A percentile compares a stretch with the other conserved stretches of the same genome.
Evolutionary conservation across 139 green algal genomes (phyloP).

Genomic region (Pleodorina starrii): DNA sequence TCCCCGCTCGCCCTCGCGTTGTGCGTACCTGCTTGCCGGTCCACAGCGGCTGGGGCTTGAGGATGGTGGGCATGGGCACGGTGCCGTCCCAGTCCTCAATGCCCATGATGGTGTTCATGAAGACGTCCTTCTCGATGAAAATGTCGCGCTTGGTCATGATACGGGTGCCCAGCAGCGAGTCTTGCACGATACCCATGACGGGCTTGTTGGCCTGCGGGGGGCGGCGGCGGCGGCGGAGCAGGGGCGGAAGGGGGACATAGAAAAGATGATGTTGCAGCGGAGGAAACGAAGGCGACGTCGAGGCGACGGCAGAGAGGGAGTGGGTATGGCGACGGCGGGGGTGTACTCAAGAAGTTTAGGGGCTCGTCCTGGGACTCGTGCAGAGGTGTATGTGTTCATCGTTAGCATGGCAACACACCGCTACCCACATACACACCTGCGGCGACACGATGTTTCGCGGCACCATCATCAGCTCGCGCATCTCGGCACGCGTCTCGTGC

Average conservation of each 20-base stretch:
- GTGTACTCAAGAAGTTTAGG: too few relatives aligned
- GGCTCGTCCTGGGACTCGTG: too few relatives aligned
- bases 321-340: too few relatives aligned
- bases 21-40: constrained; percentile 65
- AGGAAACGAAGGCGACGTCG: too few relatives aligned
- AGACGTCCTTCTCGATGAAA: constrained; percentile 97
- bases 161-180: constrained; percentile 93
- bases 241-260: too few relatives aligned
- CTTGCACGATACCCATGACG: constrained; percentile 99
- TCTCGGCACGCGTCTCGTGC: constrained; percentile 94
- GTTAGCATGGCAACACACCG: too few relatives aligned
- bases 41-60: constrained; percentile 97
- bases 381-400: too few relatives aligned
- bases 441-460: constrained; percentile 97
- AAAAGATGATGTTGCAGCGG: too few relatives aligned
- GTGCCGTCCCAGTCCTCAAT: constrained; percentile 88
- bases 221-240: too few relatives aligned
- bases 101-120: constrained; percentile 98
- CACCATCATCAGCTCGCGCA: constrained; percentile 98
- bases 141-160: constrained; percentile 98
- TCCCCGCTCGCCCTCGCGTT: too few relatives aligned
- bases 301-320: too few relatives aligned
- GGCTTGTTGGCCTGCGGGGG: constrained; percentile 92
- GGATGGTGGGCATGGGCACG: constrained; percentile 93
- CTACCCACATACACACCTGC: constrained; percentile 85